Evolutionary conservation across 352 stramenopile genomes (phyloP), one percentile per base, ranked within the genome.

Genomic region (Pythium apleroticum): DNA sequence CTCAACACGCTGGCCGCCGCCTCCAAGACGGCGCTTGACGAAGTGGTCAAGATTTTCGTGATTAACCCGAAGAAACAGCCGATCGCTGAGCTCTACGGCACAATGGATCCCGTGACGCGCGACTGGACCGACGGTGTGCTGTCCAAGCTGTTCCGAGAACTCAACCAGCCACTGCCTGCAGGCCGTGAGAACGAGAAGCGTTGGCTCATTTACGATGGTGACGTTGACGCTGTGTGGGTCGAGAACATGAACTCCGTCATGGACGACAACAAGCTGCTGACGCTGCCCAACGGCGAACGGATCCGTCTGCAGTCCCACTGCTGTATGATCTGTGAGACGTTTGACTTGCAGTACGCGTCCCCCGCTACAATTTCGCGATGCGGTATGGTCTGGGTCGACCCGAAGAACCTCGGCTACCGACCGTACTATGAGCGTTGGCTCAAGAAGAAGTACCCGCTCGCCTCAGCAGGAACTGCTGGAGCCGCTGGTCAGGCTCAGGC

Each of bases 181-280:
- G 90, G 90, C 12, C 93, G 92, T 39, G 93, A 98, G 59, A 97
- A 96, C 41, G 94, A 98, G 57, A 95, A 98, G 62, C 84, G 92
- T 14, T 98, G 95, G 95, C 83, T 99, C 31, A 90, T 99, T 37
- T 98, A 96, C 72, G 95, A 99, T 62, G 96, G 96, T 24, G 96
- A 98, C 57, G 94, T 99, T 0, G 96, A 99, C 69, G 93, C 96
- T 0, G 85, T 98, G 20, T 99, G 96, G 96, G 94, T 99, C 52
- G 96, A 99, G 76, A 98, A 98, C 65, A 98, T 99, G 95, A 99
- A 99, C 78, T 97, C 88, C 24, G 96, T 98, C 57, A 98, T 98
- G 96, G 96, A 98, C 54, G 95, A 98, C 66, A 98, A 98, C 78
- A 97, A 97, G 63, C 67, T 98, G 49, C 76, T 98, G 0, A 98